Percentiles rank a stretch among this genome's conserved stretches.
These are phyloP conservation scores for Cardiosporidium cionae DNA, from an alignment of 169 alveolate species.

Conservation along the genomic window DNA sequence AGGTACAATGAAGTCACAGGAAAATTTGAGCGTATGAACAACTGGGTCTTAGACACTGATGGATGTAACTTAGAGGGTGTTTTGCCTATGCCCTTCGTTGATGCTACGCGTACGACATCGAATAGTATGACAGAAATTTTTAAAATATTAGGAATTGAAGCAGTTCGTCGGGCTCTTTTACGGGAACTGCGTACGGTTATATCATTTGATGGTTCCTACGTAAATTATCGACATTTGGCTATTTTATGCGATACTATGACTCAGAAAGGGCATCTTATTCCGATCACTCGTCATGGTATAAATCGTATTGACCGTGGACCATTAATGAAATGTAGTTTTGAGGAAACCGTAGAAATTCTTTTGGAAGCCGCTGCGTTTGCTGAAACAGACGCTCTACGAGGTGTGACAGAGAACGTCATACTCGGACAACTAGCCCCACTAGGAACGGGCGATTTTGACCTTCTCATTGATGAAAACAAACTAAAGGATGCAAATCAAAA, in stretches of 20 bases:
- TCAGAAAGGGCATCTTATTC: slow-evolving; percentile 95
- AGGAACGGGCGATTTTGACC: slow-evolving; percentile 87
- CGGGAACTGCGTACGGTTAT: slow-evolving; percentile 84
- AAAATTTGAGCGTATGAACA: slow-evolving; percentile 72
- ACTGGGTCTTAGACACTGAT: slow-evolving; percentile 97
- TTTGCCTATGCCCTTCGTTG: slow-evolving; percentile 80
- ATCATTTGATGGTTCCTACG: slow-evolving; percentile 75
- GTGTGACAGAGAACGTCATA: slow-evolving; percentile 92
- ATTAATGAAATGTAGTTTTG: slow-evolving; percentile 94
- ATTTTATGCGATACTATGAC: slow-evolving; percentile 98
- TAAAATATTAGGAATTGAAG: slow-evolving; percentile 92
- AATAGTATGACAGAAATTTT: slow-evolving; percentile 95
- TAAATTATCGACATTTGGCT: slow-evolving; percentile 96
- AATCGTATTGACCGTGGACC: slow-evolving; percentile 96
- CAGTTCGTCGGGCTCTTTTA: slow-evolving; percentile 94
- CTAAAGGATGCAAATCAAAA: slow-evolving; percentile 74
- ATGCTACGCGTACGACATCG: slow-evolving; percentile 83
- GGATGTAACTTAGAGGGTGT: slow-evolving; percentile 94
- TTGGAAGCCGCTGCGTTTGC: slow-evolving; percentile 97
- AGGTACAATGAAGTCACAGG: slow-evolving; percentile 59
- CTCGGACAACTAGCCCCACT: slow-evolving; percentile 85
- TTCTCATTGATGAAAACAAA: slow-evolving; percentile 78
- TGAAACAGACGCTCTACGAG: slow-evolving; percentile 80
- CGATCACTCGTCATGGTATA: slow-evolving; percentile 99
- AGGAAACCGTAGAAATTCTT: slow-evolving; percentile 98